Base-by-base conservation (phyloP, 2,329 filamentous ascomycete species). In the Phyllosticta capitalensis region DNA sequence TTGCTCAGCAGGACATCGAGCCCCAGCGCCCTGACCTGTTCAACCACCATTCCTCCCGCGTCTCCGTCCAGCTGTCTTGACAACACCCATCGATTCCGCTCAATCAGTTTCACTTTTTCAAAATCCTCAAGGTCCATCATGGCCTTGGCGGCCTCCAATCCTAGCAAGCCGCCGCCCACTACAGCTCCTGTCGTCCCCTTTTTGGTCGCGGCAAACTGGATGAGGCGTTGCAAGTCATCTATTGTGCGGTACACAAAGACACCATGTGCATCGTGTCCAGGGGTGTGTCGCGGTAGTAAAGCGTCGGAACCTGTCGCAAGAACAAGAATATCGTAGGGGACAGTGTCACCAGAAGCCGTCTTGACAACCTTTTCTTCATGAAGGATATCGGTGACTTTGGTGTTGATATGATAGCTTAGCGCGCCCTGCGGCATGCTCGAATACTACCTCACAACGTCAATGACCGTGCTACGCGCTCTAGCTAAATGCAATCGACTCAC, bases 201-300 rank as follows among this genome's bases (percentile, higher is more conserved):
- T 58, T 83, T 82, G 10, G 78, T 76, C 0, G 83, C 79, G 0
- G 89, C 84, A 68, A 88, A 95, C 1, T 79, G 76, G 60, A 96
- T 95, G 3, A 96, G 80, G 51, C 80, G 82, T 68, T 91, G 80
- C 38, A 96, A 74, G 69, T 96, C 91, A 2, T 88, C 83, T 61
- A 96, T 92, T 0, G 87, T 95, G 54, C 91, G 83, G 71, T 96
- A 95, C 7, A 95, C 90, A 67, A 96, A 96, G 2, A 95, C 88
- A 1, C 91, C 91, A 22, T 83, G 84, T 10, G 89, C 89, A 69
- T 92, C 85, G 67, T 91, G 79, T 48, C 89, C 89, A 0, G 89
- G 89, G 0, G 88, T 91, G 61, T 87, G 81, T 50, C 75, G 75
- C 6, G 84, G 90, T 1, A 95, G 79, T 1, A 94, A 76, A 9